A percentile compares a stretch with the other conserved stretches of the same genome.
Evolutionary conservation across 257 asterid species (phyloP).

Genomic region (Rauvolfia tetraphylla): DNA sequence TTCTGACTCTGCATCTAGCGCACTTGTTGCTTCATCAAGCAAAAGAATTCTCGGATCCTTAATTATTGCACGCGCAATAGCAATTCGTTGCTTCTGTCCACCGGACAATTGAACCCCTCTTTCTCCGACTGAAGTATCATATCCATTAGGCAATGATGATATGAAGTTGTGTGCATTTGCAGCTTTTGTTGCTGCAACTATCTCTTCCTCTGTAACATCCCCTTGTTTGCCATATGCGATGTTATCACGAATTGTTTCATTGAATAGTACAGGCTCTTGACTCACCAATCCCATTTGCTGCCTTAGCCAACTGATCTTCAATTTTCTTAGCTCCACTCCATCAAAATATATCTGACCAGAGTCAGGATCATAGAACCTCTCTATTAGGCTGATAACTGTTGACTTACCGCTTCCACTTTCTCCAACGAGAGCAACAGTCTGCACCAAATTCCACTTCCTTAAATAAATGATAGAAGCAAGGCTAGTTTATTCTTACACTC

Average conservation of each 20-base stretch:
- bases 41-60: conserved; percentile 62
- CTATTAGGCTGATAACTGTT: conserved; percentile 62
- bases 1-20: conserved; percentile 70
- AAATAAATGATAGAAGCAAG: background rate
- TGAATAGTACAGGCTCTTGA: conserved; percentile 78
- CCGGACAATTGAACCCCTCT: conserved; percentile 70
- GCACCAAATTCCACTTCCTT: background rate
- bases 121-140: conserved; percentile 66
- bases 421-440: conserved; percentile 81
- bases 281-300: conserved; percentile 81
- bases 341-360: conserved; percentile 50
- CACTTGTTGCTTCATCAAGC: conserved; percentile 83
- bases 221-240: conserved; percentile 69
- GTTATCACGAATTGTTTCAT: conserved; percentile 63
- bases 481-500: background rate
- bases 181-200: conserved; percentile 52
- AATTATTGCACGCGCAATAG: conserved; percentile 65
- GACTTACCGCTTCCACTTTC: conserved; percentile 87
- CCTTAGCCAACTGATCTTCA: conserved; percentile 66
- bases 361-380: conserved; percentile 70
- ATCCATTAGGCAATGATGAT: conserved; percentile 68
- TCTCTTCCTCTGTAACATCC: conserved; percentile 54
- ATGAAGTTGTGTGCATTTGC: conserved; percentile 77
- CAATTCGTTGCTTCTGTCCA: conserved; percentile 71
- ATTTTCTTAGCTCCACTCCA: conserved; percentile 38